Percentiles rank a stretch among this genome's conserved stretches.
These are phyloP conservation scores for Clonostachys byssicola DNA, from an alignment of 2,329 filamentous ascomycete genomes.

Conservation along the genomic window DNA sequence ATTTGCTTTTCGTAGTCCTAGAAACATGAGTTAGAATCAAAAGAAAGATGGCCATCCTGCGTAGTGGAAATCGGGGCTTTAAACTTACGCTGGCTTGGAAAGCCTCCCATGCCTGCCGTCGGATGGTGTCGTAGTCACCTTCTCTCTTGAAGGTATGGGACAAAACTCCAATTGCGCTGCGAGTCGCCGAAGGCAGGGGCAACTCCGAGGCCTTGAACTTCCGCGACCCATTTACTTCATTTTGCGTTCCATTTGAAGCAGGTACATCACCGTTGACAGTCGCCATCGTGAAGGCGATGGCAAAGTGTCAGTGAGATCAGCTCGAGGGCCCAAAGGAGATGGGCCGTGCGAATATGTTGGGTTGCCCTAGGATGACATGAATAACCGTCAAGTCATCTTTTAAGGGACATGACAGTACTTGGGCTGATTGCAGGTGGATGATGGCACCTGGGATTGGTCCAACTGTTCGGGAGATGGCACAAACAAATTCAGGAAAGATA, in stretches of 20 bases:
- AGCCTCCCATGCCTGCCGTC: constrained; percentile 73
- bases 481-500: too few species aligned
- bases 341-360: too few species aligned
- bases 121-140: constrained; percentile 74
- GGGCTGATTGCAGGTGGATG: too few species aligned
- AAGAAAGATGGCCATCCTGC: too few species aligned
- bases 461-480: too few species aligned
- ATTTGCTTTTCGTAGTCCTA: constrained; percentile 69
- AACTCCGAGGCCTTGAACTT: constrained; percentile 73
- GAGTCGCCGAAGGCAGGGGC: constrained; percentile 68
- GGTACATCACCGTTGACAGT: neutral
- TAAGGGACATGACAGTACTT: too few species aligned
- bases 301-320: neutral
- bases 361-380: too few species aligned
- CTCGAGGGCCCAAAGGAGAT: neutral
- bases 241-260: neutral
- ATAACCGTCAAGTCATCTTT: too few species aligned
- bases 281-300: neutral
- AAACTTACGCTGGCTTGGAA: constrained; percentile 63
- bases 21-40: neutral
- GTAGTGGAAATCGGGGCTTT: too few species aligned
- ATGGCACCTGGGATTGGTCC: too few species aligned
- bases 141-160: constrained; percentile 85
- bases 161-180: constrained; percentile 68
- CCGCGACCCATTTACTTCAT: constrained; percentile 10